phyloP scores from a whole-genome alignment of 169 alveolate species.

The Plasmodium vinckei region DNA sequence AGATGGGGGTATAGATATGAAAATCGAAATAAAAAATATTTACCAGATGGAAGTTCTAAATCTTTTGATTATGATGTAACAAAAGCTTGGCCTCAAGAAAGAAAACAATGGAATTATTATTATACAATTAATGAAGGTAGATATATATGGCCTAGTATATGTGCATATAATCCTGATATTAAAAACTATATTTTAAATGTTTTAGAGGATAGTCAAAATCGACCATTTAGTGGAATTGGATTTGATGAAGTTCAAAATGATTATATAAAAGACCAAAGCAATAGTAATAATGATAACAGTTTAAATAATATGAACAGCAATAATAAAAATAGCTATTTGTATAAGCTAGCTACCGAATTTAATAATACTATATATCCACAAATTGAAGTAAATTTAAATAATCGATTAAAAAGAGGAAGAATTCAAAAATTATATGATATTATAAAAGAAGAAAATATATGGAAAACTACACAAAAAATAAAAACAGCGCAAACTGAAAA shows the following conservation, averaged over 20 bases:
- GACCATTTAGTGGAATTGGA: constrained; percentile 81
- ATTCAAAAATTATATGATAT: constrained; percentile 78
- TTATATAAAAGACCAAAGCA: constrained; percentile 19
- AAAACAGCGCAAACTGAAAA: constrained; percentile 79
- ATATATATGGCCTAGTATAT: constrained; percentile 81
- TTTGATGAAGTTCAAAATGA: constrained; percentile 72
- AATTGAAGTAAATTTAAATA: constrained; percentile 14
- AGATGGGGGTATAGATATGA: constrained; percentile 85
- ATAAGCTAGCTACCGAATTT: constrained; percentile 60
- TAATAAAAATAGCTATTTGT: constrained; percentile 36
- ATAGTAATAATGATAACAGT: constrained; percentile 25
- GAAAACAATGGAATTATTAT: constrained; percentile 71
- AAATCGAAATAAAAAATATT: constrained; percentile 71
- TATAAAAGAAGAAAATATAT: constrained; percentile 77
- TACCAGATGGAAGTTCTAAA: constrained; percentile 80
- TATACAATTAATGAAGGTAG: constrained; percentile 80
- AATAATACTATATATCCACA: constrained; percentile 63
- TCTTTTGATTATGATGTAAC: constrained; percentile 78
- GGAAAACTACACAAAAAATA: constrained; percentile 79
- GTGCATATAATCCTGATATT: constrained; percentile 78
- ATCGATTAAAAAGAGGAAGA: constrained; percentile 53
- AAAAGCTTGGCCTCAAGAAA: constrained; percentile 81
- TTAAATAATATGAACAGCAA: constrained; percentile 11
- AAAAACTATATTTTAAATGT: constrained; percentile 81
- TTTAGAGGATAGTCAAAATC: constrained; percentile 78